Base-by-base conservation (phyloP, 768 basidiomycete species). In the Podaxis sp. region DNA sequence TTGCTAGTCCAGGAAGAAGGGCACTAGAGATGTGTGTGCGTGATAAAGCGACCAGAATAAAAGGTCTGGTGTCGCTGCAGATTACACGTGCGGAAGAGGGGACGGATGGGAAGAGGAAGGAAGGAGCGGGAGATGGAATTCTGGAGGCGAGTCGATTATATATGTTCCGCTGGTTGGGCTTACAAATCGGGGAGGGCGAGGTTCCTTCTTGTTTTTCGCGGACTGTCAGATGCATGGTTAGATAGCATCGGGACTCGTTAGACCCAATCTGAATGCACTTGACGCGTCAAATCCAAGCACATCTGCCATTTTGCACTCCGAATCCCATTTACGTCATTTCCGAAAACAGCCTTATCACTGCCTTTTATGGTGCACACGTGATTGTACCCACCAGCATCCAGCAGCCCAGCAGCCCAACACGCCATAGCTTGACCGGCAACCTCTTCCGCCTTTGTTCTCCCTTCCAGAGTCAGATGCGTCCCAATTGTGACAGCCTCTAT, bases 121-220 rank as follows among this genome's bases (percentile, higher is more conserved):
- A 69, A 70, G 68, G 71, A 71, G 70, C 70, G 68, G 66, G 71
- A 68, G 64, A 66, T 57, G 60, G 65, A 68, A 68, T 62, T 63
- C 63, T 66, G 56, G 61, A 66, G 62, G 55, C 13, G 46, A 48
- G 70, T 62, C 61, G 58, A 67, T 66, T 74, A 72, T 74, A 71
- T 77, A 77, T 79, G 76, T 69, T 71, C 67, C 53, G 66, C 65
- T 65, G 71, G 70, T 66, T 57, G 60, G 67, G 78, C 72, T 79
- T 72, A 76, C 77, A 70, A 78, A 79, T 76, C 71, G 55, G 56
- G 63, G 66, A 63, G 57, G 52, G 62, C 61, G 54, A 67, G 51
- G 47, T 50, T 58, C 25, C 63, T 61, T 66, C 51, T 48, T 64
- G 61, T 68, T 67, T 68, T 64, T 66, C 63, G 68, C 62, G 64